Evolutionary conservation across 352 stramenopile species (phyloP).

Genomic region (Phytophthora sojae): DNA sequence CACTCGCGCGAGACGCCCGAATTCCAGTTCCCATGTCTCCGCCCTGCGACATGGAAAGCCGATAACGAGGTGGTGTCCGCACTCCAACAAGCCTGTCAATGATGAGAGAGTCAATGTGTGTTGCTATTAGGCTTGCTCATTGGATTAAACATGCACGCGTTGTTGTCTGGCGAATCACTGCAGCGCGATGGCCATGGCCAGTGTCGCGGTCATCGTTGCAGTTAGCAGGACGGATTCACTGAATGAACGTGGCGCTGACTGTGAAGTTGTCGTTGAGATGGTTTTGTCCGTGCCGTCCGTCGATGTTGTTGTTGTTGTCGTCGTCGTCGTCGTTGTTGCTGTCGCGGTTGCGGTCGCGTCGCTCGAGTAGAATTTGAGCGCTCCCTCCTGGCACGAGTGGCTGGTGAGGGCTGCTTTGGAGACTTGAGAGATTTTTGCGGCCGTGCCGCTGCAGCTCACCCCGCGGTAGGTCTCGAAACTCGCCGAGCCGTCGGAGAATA

Average conservation of each 20-base stretch:
- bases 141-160: neutral
- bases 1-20: constrained; percentile 55
- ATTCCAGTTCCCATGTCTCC: constrained; percentile 68
- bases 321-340: constrained; percentile 4
- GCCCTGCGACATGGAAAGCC: constrained; percentile 57
- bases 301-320: constrained; percentile 1
- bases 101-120: neutral
- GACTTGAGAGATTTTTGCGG: constrained; percentile 37
- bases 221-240: constrained; percentile 6
- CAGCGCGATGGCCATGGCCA: constrained; percentile 14
- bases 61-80: constrained; percentile 59
- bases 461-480: constrained; percentile 45
- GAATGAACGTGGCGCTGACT: constrained; percentile 18
- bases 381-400: constrained; percentile 39
- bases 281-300: constrained; percentile 18
- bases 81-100: constrained; percentile 58
- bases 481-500: constrained; percentile 40
- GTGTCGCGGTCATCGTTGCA: constrained; percentile 5
- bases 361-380: constrained; percentile 45
- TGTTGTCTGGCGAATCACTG: constrained; percentile 8
- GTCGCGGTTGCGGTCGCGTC: constrained; percentile 18
- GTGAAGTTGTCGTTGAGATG: constrained; percentile 36
- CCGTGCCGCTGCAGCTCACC: constrained; percentile 39
- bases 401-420: constrained; percentile 25
- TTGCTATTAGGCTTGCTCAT: too few species aligned